Conservation (phyloP, 768 basidiomycete species). For the Serpula lacrymans region DNA sequence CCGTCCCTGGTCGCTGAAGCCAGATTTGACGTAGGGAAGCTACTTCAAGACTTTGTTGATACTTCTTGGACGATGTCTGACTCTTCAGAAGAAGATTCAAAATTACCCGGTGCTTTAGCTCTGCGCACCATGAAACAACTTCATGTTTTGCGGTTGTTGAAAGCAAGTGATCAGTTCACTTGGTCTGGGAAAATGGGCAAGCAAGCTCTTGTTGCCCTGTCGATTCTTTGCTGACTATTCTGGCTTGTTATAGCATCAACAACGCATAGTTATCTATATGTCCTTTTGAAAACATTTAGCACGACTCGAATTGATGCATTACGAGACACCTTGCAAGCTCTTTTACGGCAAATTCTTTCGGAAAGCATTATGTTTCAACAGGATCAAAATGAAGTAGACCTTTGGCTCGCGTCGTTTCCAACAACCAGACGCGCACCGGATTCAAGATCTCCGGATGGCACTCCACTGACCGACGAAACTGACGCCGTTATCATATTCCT, state of each 20-base stretch:
- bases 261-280: conserved; percentile 64
- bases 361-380: conserved; percentile 80
- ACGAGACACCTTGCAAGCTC: conserved; percentile 43
- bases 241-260: conserved; percentile 32
- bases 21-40: conserved; percentile 82
- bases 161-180: conserved; percentile 72
- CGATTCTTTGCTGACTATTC: conserved; percentile 3
- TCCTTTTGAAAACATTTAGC: conserved; percentile 65
- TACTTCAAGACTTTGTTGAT: conserved; percentile 50
- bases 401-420: conserved; percentile 75
- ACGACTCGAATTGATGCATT: conserved; percentile 49
- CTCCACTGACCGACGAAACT: conserved; percentile 51
- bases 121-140: conserved; percentile 65
- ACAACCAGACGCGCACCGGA: conserved; percentile 30
- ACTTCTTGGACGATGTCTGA: conserved; percentile 18
- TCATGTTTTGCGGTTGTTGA: conserved; percentile 73
- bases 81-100: conserved; percentile 8
- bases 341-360: conserved; percentile 65
- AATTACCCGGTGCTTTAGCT: conserved; percentile 3
- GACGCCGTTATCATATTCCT: conserved; percentile 62
- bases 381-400: conserved; percentile 60
- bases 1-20: conserved; percentile 74
- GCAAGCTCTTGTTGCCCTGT: conserved; percentile 14
- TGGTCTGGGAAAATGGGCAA: conserved; percentile 75
- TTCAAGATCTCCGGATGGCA: conserved; percentile 48